phyloP scores from a whole-genome alignment of 345 rosid species.

The Salix suchowensis region DNA sequence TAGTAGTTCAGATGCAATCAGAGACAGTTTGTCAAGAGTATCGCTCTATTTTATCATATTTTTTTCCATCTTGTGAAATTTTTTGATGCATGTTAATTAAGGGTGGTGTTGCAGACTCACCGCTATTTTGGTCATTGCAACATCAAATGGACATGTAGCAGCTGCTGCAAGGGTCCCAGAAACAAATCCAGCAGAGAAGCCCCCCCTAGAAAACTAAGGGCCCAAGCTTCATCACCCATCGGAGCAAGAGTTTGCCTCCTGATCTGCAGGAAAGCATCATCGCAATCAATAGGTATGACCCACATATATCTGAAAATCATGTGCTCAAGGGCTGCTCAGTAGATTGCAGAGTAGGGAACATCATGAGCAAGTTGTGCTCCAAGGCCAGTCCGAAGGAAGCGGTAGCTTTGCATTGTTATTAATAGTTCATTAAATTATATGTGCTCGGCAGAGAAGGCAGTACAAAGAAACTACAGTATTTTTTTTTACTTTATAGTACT shows the following conservation, averaged over 20 bases:
- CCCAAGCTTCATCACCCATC: conserved; percentile 59
- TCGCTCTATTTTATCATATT: background rate
- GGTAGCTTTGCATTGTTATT: conserved; percentile 60
- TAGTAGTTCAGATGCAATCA: background rate
- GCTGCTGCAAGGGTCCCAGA: conserved; percentile 90
- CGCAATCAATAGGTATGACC: background rate
- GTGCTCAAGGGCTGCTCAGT: conserved; percentile 91
- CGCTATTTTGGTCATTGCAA: conserved; percentile 93
- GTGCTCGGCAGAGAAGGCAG: background rate
- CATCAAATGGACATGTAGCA: conserved; percentile 90
- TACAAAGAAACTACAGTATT: background rate
- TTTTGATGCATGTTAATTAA: background rate
- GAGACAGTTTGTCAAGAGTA: background rate
- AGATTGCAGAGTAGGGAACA: conserved; percentile 98
- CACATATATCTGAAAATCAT: background rate
- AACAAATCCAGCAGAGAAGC: conserved; percentile 82
- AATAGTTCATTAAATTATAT: background rate
- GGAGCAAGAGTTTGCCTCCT: conserved; percentile 57
- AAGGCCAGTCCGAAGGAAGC: conserved; percentile 89
- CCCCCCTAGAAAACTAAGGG: conserved; percentile 58
- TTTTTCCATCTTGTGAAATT: background rate
- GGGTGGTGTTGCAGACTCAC: conserved; percentile 20
- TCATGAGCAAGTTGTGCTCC: conserved; percentile 97
- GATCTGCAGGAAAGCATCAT: conserved; percentile 33
- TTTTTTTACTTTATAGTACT: too few relatives aligned